Conservation (phyloP, 2,329 filamentous ascomycete species). For the Colletotrichum lentis region DNA sequence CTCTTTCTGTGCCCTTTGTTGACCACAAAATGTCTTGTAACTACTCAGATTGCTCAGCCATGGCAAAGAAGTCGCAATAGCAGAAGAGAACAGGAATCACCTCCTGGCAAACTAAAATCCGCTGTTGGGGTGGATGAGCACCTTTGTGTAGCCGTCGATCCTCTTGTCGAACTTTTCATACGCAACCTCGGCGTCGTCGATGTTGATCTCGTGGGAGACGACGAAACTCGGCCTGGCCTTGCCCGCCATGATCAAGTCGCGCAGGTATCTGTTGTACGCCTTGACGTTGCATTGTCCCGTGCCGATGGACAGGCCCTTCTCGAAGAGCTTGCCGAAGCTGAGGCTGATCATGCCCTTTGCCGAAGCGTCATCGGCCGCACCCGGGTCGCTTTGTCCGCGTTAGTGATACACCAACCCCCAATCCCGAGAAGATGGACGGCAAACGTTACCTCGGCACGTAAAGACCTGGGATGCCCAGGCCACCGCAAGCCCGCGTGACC, state of each 20-base stretch:
- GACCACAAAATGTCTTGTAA: too few species aligned
- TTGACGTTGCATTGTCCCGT: conserved; percentile 75
- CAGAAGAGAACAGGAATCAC: too few species aligned
- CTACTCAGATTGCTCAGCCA: too few species aligned
- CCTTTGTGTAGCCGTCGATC: conserved; percentile 73
- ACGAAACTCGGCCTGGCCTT: conserved; percentile 73
- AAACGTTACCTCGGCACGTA: conserved; percentile 50
- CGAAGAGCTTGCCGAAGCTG: conserved; percentile 73
- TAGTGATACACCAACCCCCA: neutral
- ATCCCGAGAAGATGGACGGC: too few species aligned
- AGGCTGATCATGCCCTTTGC: conserved; percentile 71
- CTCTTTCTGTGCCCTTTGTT: too few species aligned
- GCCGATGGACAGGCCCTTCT: conserved; percentile 69
- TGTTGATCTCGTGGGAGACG: conserved; percentile 69
- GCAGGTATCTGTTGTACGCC: conserved; percentile 70
- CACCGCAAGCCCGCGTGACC: conserved; percentile 68
- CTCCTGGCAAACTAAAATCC: too few species aligned
- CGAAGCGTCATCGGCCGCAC: conserved; percentile 66
- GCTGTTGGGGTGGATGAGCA: conserved; percentile 73
- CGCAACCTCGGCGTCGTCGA: conserved; percentile 67
- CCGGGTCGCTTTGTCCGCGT: conserved; percentile 59
- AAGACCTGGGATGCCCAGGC: conserved; percentile 67
- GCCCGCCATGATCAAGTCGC: conserved; percentile 71
- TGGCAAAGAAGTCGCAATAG: too few species aligned
- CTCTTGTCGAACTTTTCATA: conserved; percentile 74